Evolutionary conservation across 2,329 filamentous ascomycete species (phyloP), one percentile per base, ranked within the genome.

Genomic region (Xylariales sp.): DNA sequence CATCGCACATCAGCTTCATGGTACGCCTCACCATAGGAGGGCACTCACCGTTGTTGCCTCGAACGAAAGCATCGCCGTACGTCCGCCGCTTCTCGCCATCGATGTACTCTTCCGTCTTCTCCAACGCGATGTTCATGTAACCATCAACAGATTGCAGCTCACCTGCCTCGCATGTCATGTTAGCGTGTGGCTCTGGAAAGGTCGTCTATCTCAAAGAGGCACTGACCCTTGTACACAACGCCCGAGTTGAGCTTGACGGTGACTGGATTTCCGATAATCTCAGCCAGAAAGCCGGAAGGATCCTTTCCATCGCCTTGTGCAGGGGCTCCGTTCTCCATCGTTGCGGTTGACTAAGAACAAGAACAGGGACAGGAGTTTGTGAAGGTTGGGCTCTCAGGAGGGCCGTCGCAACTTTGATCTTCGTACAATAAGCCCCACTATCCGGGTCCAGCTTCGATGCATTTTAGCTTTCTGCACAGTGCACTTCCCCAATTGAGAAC

Each of bases 71-170:
- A 71, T 97, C 91, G 6, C 91, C 91, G 61, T 95, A 96, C 41
- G 79, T 86, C 56, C 87, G 78, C 55, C 86, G 78, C 66, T 91
- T 80, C 50, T 82, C 78, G 31, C 90, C 91, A 58, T 95, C 85
- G 52, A 96, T 85, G 54, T 84, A 89, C 68, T 98, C 93, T 51
- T 88, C 84, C 15, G 89, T 95, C 69, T 95, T 93, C 66, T 98
- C 93, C 21, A 98, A 78, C 10, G 93, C 91, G 62, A 98, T 96
- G 69, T 98, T 98, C 93, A 98, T 98, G 69, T 97, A 98, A 39
- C 93, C 93, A 64, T 98, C 93, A 37, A 98, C 91, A 1, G 90
- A 95, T 63, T 97, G 90, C 27, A 97, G 77, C 62, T 96, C 89
- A 53, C 93, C 91, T 96, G 48, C 14, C 24, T 9, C 3, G 29